phyloP scores from a whole-genome alignment of 768 basidiomycete species.

The Coprinopsis marcescibilis region DNA sequence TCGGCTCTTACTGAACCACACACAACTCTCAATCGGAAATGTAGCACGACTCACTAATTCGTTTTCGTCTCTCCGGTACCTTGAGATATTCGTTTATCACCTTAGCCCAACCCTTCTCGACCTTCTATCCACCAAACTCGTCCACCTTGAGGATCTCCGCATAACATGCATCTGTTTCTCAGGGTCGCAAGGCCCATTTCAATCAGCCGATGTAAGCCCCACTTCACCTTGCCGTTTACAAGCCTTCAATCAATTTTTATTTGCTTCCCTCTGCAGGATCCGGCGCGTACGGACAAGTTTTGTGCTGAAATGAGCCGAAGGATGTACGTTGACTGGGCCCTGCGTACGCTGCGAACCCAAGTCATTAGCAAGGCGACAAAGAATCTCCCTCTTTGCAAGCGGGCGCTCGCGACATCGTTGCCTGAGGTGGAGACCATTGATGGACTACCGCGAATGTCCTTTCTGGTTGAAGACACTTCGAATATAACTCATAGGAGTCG shows the following conservation, averaged over 20 bases:
- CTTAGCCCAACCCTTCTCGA: constrained; percentile 2
- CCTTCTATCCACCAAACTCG: background rate
- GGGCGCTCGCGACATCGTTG: background rate
- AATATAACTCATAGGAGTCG: background rate
- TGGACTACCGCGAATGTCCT: background rate
- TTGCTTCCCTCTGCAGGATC: background rate
- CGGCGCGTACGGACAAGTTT: background rate
- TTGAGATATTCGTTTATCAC: constrained; percentile 1
- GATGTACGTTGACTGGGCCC: background rate
- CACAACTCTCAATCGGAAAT: background rate
- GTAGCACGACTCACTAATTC: background rate
- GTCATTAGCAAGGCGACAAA: background rate
- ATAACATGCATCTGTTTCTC: constrained; percentile 1
- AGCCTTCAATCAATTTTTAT: background rate
- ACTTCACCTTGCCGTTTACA: too few species aligned
- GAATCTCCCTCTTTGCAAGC: background rate
- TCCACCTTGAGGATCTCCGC: constrained; percentile 1
- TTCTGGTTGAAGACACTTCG: background rate
- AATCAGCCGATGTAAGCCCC: background rate
- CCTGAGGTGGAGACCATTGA: constrained; percentile 4
- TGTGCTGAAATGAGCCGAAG: constrained; percentile 4
- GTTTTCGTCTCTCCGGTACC: background rate
- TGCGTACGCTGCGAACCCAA: background rate
- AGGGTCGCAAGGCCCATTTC: background rate
- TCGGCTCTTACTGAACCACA: background rate